Base-by-base conservation (phyloP, 768 basidiomycete species). In the Psilocybe sp. region DNA sequence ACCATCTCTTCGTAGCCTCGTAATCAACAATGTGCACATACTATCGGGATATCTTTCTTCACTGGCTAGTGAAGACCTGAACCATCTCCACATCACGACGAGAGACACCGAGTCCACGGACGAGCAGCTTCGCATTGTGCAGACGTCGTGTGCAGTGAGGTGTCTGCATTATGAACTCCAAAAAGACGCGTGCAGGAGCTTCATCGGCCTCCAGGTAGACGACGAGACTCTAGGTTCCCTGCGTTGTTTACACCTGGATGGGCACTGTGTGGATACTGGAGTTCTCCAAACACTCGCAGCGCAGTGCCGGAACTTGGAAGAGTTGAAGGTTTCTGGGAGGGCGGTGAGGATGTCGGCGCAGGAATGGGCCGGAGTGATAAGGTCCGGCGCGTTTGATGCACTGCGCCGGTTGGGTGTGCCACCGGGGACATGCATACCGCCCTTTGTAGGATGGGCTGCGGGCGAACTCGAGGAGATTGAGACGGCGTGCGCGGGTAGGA, bases 1-100 rank as follows among this genome's bases (percentile, higher is more conserved):
- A 69, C 35, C 71, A 65, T 46, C 58, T 65, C 2, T 55, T 75
- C 19, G 55, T 10, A 62, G 71, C 20, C 64, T 81, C 41, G 55
- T 68, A 20, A 66, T 82, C 37, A 71, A 78, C 43, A 62, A 77
- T 50, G 74, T 81, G 46, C 60, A 68, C 32, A 60, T 81, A 40
- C 54, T 68, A 23, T 50, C 60, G 34, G 80, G 79, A 10, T 65
- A 67, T 50, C 57, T 81, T n/a, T 55, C 64, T 12, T 63, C 74
- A 39, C 60, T 81, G 20, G 53, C 75, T 20, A 60, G 69, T 51
- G 68, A 67, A 3, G 50, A 60, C 8, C 56, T 81, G 43, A 66
- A 65, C 40, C 59, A 59, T 10, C 62, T 82, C 45, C 60, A 60
- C 41, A 55, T 82, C n/a, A 63, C 58, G 14, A 67, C 71, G 16